These are phyloP conservation scores for Thymus mandschuricus DNA, from an alignment of 257 asterid genomes.

Conservation along the genomic window DNA sequence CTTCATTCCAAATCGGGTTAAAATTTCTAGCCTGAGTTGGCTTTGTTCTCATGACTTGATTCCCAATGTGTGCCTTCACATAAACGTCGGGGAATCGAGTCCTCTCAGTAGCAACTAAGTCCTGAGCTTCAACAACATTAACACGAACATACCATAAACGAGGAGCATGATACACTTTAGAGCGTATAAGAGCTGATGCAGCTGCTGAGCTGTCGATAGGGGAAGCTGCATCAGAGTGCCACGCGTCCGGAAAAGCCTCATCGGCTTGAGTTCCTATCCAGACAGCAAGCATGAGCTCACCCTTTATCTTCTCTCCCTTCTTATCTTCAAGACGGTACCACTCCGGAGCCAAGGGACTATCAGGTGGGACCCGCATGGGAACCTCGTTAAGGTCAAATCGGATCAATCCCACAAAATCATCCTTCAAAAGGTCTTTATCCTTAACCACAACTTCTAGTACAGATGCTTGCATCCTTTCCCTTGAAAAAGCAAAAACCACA, in stretches of 20 bases:
- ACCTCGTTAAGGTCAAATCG: conserved; percentile 84
- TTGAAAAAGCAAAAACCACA: conserved; percentile 85
- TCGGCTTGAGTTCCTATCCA: conserved; percentile 98
- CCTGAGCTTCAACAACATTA: conserved; percentile 89
- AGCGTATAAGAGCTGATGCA: conserved; percentile 69
- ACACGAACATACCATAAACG: conserved; percentile 91
- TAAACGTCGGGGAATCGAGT: conserved; percentile 76
- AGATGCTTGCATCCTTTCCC: conserved; percentile 89
- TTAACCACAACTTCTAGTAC: conserved; percentile 80
- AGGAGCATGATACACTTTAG: conserved; percentile 92
- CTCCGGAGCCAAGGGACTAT: conserved; percentile 92
- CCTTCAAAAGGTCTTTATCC: conserved; percentile 82
- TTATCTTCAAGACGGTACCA: conserved; percentile 87
- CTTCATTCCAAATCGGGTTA: conserved; percentile 92
- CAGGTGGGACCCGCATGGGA: conserved; percentile 90
- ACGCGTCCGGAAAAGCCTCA: conserved; percentile 92
- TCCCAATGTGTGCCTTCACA: conserved; percentile 88
- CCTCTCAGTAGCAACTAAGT: conserved; percentile 70
- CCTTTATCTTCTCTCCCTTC: conserved; percentile 80
- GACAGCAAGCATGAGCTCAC: conserved; percentile 90
- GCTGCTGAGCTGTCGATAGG: conserved; percentile 78
- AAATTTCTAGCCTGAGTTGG: conserved; percentile 68
- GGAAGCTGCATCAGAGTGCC: conserved; percentile 91
- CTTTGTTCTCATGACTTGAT: conserved; percentile 83
- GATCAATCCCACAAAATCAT: conserved; percentile 73